Percentiles rank a stretch among this genome's conserved stretches.
Conservation (phyloP, 768 basidiomycete species). For the Heimioporus sp. region DNA sequence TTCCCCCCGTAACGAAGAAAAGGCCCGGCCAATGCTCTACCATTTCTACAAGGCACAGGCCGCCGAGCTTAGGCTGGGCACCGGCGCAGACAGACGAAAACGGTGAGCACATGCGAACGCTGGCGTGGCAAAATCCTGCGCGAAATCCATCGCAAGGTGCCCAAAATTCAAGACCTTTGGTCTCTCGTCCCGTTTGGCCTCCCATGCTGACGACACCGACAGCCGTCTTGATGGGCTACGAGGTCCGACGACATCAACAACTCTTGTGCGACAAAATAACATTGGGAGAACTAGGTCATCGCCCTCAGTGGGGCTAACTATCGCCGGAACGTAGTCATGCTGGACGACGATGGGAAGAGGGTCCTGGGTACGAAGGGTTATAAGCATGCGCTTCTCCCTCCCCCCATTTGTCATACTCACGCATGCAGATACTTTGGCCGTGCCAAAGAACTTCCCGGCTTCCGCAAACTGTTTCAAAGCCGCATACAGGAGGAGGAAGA, state of each 20-base stretch:
- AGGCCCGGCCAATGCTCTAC: slow-evolving; percentile 93
- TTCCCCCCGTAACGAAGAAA: slow-evolving; percentile 98
- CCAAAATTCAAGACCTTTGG: slow-evolving; percentile 95
- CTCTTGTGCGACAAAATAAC: slow-evolving; percentile 91
- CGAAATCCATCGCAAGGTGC: slow-evolving; percentile 94
- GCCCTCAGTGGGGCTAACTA: slow-evolving; percentile 95
- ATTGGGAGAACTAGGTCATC: slow-evolving; percentile 99
- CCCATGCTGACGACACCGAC: too few species aligned
- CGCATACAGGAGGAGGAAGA: slow-evolving; percentile 87
- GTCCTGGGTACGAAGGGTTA: slow-evolving; percentile 97
- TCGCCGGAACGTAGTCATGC: too few species aligned
- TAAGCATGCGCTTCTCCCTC: slow-evolving; percentile 58
- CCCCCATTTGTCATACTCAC: not conserved
- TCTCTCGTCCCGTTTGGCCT: slow-evolving; percentile 4
- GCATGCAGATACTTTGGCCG: slow-evolving; percentile 88
- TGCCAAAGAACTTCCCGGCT: slow-evolving; percentile 93
- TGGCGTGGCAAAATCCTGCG: slow-evolving; percentile 95
- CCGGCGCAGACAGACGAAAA: slow-evolving; percentile 81
- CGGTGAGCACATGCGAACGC: slow-evolving; percentile 90
- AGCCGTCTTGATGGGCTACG: slow-evolving; percentile 95
- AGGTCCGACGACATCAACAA: slow-evolving; percentile 95
- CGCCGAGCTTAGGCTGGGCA: slow-evolving; percentile 89
- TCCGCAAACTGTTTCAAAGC: slow-evolving; percentile 90
- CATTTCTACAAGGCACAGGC: slow-evolving; percentile 97
- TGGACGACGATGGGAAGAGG: slow-evolving; percentile 93